phyloP scores from a whole-genome alignment of 352 stramenopile species.

The Pythium chondricola region DNA sequence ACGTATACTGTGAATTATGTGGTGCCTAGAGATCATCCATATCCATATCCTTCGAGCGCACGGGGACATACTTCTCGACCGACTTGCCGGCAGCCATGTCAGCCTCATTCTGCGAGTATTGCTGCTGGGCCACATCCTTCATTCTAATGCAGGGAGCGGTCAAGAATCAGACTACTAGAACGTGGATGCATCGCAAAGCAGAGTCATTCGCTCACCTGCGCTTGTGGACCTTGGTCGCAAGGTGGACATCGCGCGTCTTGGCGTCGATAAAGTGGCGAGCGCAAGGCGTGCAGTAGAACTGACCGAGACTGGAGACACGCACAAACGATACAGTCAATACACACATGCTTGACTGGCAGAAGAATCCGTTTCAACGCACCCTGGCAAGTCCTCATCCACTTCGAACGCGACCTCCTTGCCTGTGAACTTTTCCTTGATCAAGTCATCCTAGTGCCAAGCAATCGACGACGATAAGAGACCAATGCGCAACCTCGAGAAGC shows the following conservation, averaged over 20 bases:
- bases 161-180: background rate
- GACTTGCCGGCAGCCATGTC: constrained; percentile 65
- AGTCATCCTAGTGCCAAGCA: constrained; percentile 70
- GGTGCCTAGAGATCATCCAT: constrained; percentile 62
- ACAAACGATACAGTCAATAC: background rate
- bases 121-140: constrained; percentile 87
- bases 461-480: background rate
- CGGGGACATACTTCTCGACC: constrained; percentile 63
- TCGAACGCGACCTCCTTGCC: constrained; percentile 66
- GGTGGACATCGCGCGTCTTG: constrained; percentile 70
- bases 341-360: background rate
- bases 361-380: constrained; percentile 19
- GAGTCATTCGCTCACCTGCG: constrained; percentile 54
- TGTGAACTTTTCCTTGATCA: constrained; percentile 49
- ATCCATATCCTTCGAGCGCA: constrained; percentile 33
- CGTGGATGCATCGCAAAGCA: too few species aligned
- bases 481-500: background rate
- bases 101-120: constrained; percentile 85
- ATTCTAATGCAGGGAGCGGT: constrained; percentile 25
- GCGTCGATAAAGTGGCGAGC: constrained; percentile 81
- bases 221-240: constrained; percentile 86
- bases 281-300: constrained; percentile 87
- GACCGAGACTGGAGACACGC: constrained; percentile 69
- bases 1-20: background rate
- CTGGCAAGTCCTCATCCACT: constrained; percentile 79